Conservation (phyloP, 2,329 filamentous ascomycete species). For the Phyllosticta capitalensis region DNA sequence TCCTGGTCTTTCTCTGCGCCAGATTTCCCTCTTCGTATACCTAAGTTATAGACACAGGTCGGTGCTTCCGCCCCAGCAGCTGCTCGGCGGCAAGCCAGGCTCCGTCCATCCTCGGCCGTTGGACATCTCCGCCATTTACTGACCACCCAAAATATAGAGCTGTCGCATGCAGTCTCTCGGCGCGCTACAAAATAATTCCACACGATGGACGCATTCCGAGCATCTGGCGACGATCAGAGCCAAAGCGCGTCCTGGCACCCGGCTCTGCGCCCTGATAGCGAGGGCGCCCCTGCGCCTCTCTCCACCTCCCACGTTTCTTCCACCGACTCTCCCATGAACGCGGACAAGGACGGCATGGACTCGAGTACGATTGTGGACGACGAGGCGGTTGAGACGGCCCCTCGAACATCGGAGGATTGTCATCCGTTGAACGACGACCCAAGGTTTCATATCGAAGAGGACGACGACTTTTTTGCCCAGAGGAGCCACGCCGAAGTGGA, state of each 20-base stretch:
- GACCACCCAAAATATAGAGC: not conserved
- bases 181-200: not conserved
- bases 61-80: not conserved
- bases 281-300: slow-evolving; percentile 13
- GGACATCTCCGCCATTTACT: not conserved
- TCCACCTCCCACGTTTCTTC: slow-evolving; percentile 14
- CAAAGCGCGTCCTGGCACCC: slow-evolving; percentile 44
- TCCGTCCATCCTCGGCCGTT: not conserved
- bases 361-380: slow-evolving; percentile 15
- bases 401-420: slow-evolving; percentile 9
- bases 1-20: not conserved
- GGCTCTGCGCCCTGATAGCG: slow-evolving; percentile 39
- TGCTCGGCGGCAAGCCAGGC: not conserved
- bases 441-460: slow-evolving; percentile 4
- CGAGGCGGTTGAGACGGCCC: slow-evolving; percentile 1
- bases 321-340: slow-evolving; percentile 8
- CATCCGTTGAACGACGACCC: slow-evolving; percentile 8
- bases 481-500: not conserved
- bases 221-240: slow-evolving; percentile 5
- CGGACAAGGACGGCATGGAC: slow-evolving; percentile 12
- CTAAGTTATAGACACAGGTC: not conserved
- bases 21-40: not conserved
- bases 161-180: not conserved
- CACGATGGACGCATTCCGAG: not conserved
- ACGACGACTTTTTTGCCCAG: slow-evolving; percentile 1